These are phyloP conservation scores for Torulaspora franciscae DNA, from an alignment of 805 yeast species.

Conservation along the genomic window DNA sequence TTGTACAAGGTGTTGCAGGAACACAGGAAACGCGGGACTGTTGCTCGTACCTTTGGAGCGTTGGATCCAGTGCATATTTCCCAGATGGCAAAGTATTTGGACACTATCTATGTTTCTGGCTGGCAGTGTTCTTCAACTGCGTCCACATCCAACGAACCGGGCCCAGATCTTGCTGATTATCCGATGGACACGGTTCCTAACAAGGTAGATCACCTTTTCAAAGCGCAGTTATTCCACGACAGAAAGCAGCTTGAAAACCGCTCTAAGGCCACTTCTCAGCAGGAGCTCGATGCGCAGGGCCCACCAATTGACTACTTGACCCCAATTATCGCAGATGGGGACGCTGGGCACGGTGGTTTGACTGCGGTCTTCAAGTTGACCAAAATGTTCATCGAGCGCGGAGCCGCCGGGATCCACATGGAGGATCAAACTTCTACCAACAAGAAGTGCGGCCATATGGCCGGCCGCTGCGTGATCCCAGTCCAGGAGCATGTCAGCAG, in stretches of 20 bases:
- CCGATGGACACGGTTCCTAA: slow-evolving; percentile 99
- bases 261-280: slow-evolving; percentile 47
- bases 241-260: slow-evolving; percentile 91
- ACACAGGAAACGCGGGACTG: slow-evolving; percentile 46
- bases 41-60: slow-evolving; percentile 90
- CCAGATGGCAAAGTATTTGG: slow-evolving; percentile 95
- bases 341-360: slow-evolving; percentile 98
- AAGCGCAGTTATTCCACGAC: slow-evolving; percentile 96
- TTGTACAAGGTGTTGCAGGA: slow-evolving; percentile 63
- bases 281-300: slow-evolving; percentile 61
- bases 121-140: slow-evolving; percentile 99
- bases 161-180: slow-evolving; percentile 97
- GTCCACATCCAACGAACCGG: slow-evolving; percentile 94
- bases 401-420: slow-evolving; percentile 98
- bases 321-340: slow-evolving; percentile 96
- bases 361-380: slow-evolving; percentile 94
- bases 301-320: slow-evolving; percentile 82
- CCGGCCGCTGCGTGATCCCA: slow-evolving; percentile 95
- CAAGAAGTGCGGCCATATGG: slow-evolving; percentile 99
- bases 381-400: slow-evolving; percentile 92
- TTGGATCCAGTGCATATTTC: slow-evolving; percentile 92
- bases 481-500: slow-evolving; percentile 96
- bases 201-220: slow-evolving; percentile 94
- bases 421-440: slow-evolving; percentile 99
- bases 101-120: slow-evolving; percentile 89